A percentile compares a stretch with the other conserved stretches of the same genome.
Conservation (phyloP, 2,329 filamentous ascomycete genomes). For the Fusarium kyushuense region DNA sequence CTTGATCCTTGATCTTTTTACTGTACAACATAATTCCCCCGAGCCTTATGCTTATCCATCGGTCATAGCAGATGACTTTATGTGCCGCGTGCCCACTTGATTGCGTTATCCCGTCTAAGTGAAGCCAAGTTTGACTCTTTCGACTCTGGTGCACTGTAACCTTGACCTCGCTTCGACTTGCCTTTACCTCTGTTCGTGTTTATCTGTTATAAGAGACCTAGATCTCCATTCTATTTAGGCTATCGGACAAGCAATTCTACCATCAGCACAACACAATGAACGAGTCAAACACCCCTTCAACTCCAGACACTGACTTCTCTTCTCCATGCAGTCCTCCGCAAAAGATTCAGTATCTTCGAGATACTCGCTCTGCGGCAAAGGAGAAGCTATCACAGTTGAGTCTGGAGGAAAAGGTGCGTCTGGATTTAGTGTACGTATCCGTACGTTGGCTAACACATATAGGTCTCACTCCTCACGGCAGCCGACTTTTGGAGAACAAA, state of each 20-base stretch:
- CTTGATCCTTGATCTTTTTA: slow-evolving; percentile 33
- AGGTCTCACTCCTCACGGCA: slow-evolving; percentile 70
- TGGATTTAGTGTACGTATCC: too few relatives aligned
- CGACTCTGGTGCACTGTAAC: slow-evolving; percentile 5
- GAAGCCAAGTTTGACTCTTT: slow-evolving; percentile 9
- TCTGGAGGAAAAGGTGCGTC: slow-evolving; percentile 67
- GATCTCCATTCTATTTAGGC: slow-evolving; percentile 3
- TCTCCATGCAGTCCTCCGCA: slow-evolving; percentile 59
- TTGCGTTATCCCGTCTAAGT: slow-evolving; percentile 22
- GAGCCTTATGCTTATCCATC: slow-evolving; percentile 18
- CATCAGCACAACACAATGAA: slow-evolving; percentile 30
- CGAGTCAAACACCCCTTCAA: slow-evolving; percentile 51
- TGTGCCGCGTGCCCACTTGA: slow-evolving; percentile 23
- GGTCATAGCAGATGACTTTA: slow-evolving; percentile 19
- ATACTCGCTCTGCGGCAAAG: slow-evolving; percentile 57
- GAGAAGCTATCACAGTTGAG: slow-evolving; percentile 66
- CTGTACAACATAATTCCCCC: neutral
- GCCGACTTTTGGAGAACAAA: slow-evolving; percentile 79
- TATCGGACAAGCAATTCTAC: neutral
- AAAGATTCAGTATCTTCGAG: slow-evolving; percentile 52
- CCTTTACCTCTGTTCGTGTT: neutral
- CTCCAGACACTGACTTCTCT: slow-evolving; percentile 64
- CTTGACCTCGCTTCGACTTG: slow-evolving; percentile 21
- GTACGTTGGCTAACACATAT: slow-evolving; percentile 4
- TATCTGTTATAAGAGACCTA: slow-evolving; percentile 4